A percentile compares a stretch with the other conserved stretches of the same genome.
Conservation (phyloP, 257 asterid species). For the Nicotiana otophora region DNA sequence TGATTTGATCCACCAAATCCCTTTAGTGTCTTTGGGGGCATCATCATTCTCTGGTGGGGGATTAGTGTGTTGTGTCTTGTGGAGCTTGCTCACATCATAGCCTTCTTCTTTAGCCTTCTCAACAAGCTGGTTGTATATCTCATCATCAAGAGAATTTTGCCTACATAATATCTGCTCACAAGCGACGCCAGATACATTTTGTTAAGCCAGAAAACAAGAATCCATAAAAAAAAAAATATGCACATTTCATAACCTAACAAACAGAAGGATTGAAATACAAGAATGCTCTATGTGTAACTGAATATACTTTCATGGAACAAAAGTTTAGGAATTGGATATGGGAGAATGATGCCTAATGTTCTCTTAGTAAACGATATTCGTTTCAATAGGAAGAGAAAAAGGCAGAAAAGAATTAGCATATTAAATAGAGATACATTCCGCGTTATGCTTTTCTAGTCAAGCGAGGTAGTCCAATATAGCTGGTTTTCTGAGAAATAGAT, state of each 20-base stretch:
- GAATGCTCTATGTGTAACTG: not conserved
- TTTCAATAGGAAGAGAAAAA: not conserved
- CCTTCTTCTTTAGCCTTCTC: constrained; percentile 58
- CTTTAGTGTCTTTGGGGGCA: constrained; percentile 44
- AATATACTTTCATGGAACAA: constrained; percentile 1
- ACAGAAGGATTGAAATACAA: not conserved
- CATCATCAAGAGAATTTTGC: constrained; percentile 44
- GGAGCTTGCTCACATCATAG: constrained; percentile 73
- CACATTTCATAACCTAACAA: not conserved
- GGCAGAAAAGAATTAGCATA: not conserved
- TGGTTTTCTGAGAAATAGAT: not conserved
- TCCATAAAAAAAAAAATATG: not conserved
- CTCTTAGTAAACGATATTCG: not conserved
- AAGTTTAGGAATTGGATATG: not conserved
- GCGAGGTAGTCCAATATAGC: not conserved
- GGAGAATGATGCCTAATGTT: not conserved
- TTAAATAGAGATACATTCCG: not conserved
- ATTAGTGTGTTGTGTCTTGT: constrained; percentile 56
- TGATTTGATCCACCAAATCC: constrained; percentile 89
- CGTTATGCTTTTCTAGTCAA: not conserved
- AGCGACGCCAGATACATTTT: not conserved
- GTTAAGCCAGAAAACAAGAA: not conserved
- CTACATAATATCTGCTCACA: constrained; percentile 56
- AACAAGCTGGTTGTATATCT: constrained; percentile 39
- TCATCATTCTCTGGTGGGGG: constrained; percentile 47